Base-by-base conservation (phyloP, 2,329 filamentous ascomycete species). In the Colletotrichum graminicola region DNA sequence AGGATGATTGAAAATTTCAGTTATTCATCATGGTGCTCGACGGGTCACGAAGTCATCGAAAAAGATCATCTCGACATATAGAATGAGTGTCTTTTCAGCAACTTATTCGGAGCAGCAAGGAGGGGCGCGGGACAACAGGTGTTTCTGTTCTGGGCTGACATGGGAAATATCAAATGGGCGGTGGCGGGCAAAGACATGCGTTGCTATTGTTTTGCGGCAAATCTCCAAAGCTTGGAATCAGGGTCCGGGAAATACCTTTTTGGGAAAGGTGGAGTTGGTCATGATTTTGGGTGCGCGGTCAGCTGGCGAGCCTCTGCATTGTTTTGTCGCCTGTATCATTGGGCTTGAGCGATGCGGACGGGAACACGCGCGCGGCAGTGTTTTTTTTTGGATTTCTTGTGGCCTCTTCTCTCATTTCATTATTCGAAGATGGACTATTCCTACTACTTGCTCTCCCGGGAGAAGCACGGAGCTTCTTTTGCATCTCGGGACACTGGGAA, bases 61-160 rank as follows among this genome's bases (percentile, higher is more conserved):
- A 84, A 85, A 82, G 77, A 81, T 79, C 79, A 80, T 79, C 78
- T 80, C 76, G 80, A 83, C 81, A 85, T 86, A 86, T 88, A 87
- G 85, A 85, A 79, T 80, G 80, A 82, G 80, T 82, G 78, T 80
- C 78, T 80, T 79, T 79, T 72, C 43, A 73, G 71, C 66, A 74
- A 57, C 73, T 73, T 74, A 45, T 67, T 74, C 65, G 52, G 71
- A 79, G 77, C 77, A 76, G 18, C 2, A 43, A 18, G 74, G 59
- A 75, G 78, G 76, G 39, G 39, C 39, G 39, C 78, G 43, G 76
- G 78, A 76, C 78, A 76, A 77, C 72, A 72, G 76, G 78, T 79
- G 77, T 78, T 78, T 76, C 79, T 84, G 81, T 81, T 80, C 78
- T 79, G 75, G 78, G 80, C 70, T 71, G 75, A 75, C 75, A 78